Base-by-base conservation (phyloP, 495 filamentous ascomycete species). In the Aspergillus ostianus region DNA sequence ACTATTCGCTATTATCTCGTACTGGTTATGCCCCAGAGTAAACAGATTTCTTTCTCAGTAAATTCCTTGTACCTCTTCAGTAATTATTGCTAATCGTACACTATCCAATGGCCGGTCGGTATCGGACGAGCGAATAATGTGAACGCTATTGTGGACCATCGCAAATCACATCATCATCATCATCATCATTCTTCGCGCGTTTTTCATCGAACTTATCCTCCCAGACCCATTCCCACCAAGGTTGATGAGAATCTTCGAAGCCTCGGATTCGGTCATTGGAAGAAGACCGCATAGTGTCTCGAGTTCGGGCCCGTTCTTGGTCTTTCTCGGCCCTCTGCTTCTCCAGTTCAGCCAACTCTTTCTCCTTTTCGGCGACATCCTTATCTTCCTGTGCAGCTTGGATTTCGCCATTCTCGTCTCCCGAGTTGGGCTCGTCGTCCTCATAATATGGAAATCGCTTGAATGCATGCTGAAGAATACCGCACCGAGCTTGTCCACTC, bases 211-310 rank as follows among this genome's bases (percentile, higher is more conserved):
- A 20, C 47, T 53, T 50, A 36, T 70, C 69, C 30, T 67, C 56
- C 69, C 69, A 70, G 10, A 70, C 64, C 61, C 59, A 70, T 47
- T 72, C 65, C 65, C 67, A 72, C 69, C 67, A 72, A 1, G 65
- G 58, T 48, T 61, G 56, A 15, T 56, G 59, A 50, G 61, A 49
- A 0, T 57, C 65, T 26, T 47, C 23, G 9, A 71, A 51, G 10
- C 62, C 57, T 5, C 30, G 23, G 29, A 67, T 71, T 2, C 56
- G 59, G 52, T 62, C 63, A 44, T 47, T 51, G 12, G 15, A 49
- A 7, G 59, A 47, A 17, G n/a, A 19, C 12, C 55, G 57, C 60
- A 65, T 61, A 0, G 59, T 41, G 27, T 64, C 61, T 15, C 47
- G 45, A 19, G 45, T 47, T 44, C 46, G 47, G 21, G n/a, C 41